Evolutionary conservation across 768 basidiomycete species (phyloP).

Genomic region (Paxillus involutus): DNA sequence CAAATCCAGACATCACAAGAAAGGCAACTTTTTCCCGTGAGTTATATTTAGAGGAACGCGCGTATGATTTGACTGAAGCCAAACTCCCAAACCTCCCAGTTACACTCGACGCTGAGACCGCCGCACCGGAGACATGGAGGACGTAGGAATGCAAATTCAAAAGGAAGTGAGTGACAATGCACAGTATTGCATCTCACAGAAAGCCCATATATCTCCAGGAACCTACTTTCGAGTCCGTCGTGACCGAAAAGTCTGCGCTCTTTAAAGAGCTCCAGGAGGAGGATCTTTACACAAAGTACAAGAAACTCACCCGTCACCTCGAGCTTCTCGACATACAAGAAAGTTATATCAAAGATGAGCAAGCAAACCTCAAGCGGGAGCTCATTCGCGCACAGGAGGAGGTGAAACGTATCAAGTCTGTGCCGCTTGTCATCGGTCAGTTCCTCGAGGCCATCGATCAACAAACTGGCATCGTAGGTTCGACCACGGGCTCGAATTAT

Average conservation of each 20-base stretch:
- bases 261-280: slow-evolving; percentile 85
- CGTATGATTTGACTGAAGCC: slow-evolving; percentile 9
- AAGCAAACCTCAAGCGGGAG: slow-evolving; percentile 95
- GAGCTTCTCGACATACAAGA: slow-evolving; percentile 95
- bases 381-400: slow-evolving; percentile 98
- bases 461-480: slow-evolving; percentile 94
- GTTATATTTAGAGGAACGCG: slow-evolving; percentile 22
- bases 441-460: slow-evolving; percentile 99
- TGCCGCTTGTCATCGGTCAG: slow-evolving; percentile 98
- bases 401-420: slow-evolving; percentile 98
- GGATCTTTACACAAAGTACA: slow-evolving; percentile 96
- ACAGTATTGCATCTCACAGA: slow-evolving; percentile 3
- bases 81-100: neutral
- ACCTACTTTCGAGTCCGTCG: slow-evolving; percentile 84
- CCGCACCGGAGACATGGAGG: slow-evolving; percentile 63
- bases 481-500: slow-evolving; percentile 97
- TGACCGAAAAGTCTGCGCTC: slow-evolving; percentile 86
- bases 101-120: slow-evolving; percentile 7
- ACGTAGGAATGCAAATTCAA: slow-evolving; percentile 83
- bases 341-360: slow-evolving; percentile 98
- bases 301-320: slow-evolving; percentile 91
- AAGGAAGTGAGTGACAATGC: slow-evolving; percentile 58
- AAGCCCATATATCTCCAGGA: slow-evolving; percentile 50
- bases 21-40: slow-evolving; percentile 31
- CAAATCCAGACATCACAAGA: slow-evolving; percentile 4